These are phyloP conservation scores for Viola odorata DNA, from an alignment of 345 rosid genomes.

Conservation along the genomic window DNA sequence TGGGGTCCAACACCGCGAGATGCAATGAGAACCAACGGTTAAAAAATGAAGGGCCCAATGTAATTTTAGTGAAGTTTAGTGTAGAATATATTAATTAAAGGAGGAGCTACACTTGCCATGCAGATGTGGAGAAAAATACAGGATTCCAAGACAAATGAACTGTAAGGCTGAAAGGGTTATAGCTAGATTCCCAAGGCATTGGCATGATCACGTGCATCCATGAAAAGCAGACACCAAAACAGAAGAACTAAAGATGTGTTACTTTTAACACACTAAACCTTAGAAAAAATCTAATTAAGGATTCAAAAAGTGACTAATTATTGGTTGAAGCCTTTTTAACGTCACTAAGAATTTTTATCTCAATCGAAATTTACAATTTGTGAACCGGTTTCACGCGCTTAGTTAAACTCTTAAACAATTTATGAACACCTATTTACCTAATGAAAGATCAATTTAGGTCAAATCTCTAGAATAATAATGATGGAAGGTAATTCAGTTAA, in stretches of 20 bases:
- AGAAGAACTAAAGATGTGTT: neutral
- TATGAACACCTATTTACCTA: neutral
- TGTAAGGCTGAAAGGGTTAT: neutral
- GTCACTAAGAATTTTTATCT: neutral
- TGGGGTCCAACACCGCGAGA: neutral
- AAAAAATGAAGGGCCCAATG: neutral
- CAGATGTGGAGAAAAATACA: slow-evolving; percentile 11
- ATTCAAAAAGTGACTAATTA: neutral
- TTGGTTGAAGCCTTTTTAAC: neutral
- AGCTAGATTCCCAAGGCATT: slow-evolving; percentile 20
- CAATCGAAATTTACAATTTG: neutral
- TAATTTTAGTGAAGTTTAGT: neutral
- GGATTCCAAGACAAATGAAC: slow-evolving; percentile 7
- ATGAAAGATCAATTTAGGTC: neutral
- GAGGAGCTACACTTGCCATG: neutral
- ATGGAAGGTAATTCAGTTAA: slow-evolving; percentile 13
- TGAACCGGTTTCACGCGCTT: neutral
- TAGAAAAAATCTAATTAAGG: neutral
- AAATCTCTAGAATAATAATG: too few relatives aligned
- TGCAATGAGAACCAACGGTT: slow-evolving; percentile 2
- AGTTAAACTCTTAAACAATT: neutral
- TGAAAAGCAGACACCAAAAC: neutral
- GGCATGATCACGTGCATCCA: slow-evolving; percentile 27
- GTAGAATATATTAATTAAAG: neutral
- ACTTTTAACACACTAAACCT: neutral